A percentile compares a stretch with the other conserved stretches of the same genome.
Conservation (phyloP, 176 grass and related monocot genomes). For the Musa schizocarpa region DNA sequence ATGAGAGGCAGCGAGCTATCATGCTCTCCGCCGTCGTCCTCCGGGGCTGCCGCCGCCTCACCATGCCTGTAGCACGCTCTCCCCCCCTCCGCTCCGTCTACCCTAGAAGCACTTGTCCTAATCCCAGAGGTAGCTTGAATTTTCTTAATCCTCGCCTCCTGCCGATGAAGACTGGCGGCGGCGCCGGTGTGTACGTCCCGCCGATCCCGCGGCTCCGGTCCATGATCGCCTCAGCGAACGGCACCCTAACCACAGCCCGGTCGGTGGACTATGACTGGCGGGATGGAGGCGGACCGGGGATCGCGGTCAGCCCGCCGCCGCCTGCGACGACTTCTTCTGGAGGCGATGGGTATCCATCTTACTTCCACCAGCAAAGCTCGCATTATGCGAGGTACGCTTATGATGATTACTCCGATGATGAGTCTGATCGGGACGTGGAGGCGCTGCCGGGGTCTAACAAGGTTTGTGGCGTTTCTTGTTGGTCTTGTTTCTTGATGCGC, state of each 20-base stretch:
- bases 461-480: slow-evolving; percentile 23
- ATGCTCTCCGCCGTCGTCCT: slow-evolving; percentile 10
- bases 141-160: neutral
- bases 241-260: slow-evolving; percentile 32
- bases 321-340: slow-evolving; percentile 18
- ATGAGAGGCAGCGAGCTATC: slow-evolving; percentile 1
- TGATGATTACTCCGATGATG: slow-evolving; percentile 86
- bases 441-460: slow-evolving; percentile 35
- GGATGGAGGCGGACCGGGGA: slow-evolving; percentile 23
- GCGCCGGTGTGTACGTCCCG: slow-evolving; percentile 67
- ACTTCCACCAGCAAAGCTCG: slow-evolving; percentile 49
- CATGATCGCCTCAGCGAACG: slow-evolving; percentile 63
- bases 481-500: neutral
- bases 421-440: slow-evolving; percentile 69
- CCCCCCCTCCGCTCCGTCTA: slow-evolving; percentile 15
- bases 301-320: slow-evolving; percentile 13
- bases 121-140: neutral
- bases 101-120: slow-evolving; percentile 23
- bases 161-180: slow-evolving; percentile 25
- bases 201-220: slow-evolving; percentile 81
- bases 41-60: slow-evolving; percentile 14
- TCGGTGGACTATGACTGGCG: slow-evolving; percentile 37
- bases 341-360: slow-evolving; percentile 16
- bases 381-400: slow-evolving; percentile 51
- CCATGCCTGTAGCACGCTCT: slow-evolving; percentile 48